Evolutionary conservation across 108 stramenopile genomes (phyloP).

Genomic region (Bacterosira constricta): DNA sequence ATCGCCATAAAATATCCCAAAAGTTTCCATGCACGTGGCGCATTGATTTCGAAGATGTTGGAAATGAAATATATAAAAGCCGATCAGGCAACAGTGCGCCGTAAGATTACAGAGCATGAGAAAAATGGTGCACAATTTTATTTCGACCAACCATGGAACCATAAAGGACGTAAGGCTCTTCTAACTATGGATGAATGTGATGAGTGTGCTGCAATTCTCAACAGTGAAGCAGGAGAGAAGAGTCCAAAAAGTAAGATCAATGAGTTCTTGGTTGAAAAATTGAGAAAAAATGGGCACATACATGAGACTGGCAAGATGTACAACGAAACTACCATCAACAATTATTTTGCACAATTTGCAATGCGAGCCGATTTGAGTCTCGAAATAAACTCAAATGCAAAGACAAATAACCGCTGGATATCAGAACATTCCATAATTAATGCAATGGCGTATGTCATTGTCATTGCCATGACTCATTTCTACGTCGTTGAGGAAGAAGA

Average conservation of each 20-base stretch:
- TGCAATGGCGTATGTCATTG: not conserved
- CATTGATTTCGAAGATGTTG: no score
- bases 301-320: not conserved
- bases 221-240: not conserved
- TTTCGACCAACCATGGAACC: not conserved
- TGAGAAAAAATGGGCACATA: not conserved
- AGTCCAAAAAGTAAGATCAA: not conserved
- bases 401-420: not conserved
- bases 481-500: not conserved
- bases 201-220: not conserved
- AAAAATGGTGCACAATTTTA: not conserved
- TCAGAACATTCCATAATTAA: not conserved
- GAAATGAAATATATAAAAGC: no score
- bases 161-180: not conserved
- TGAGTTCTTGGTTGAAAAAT: not conserved
- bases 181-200: not conserved
- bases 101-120: not conserved
- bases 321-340: constrained; percentile 1
- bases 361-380: not conserved
- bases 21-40: no score
- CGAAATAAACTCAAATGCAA: not conserved
- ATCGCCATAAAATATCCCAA: not conserved
- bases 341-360: not conserved
- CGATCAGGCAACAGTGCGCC: not conserved
- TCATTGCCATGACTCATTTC: constrained; percentile 4